Conservation (phyloP, 2,329 filamentous ascomycete genomes). For the Zasmidium angulare region DNA sequence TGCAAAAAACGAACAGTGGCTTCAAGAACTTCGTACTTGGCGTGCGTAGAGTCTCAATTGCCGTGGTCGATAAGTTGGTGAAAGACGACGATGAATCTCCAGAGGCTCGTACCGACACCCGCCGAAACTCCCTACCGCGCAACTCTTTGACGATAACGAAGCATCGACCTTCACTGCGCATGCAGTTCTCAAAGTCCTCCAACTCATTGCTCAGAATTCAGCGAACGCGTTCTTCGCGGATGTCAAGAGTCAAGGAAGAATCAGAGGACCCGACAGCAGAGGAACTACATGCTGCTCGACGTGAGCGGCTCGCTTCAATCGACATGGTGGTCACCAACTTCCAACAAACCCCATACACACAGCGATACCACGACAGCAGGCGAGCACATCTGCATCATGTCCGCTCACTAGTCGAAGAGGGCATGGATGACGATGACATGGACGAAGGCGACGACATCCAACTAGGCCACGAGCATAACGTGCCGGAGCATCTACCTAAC, state of each 20-base stretch:
- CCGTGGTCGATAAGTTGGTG: not conserved
- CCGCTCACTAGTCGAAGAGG: conserved; percentile 26
- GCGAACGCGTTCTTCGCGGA: not conserved
- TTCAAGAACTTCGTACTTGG: not conserved
- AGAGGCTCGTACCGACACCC: not conserved
- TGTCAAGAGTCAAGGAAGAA: not conserved
- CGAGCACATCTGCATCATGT: conserved; percentile 27
- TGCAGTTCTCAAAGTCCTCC: not conserved
- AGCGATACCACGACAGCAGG: conserved; percentile 31
- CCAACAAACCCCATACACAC: conserved; percentile 32
- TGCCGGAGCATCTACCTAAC: conserved; percentile 45
- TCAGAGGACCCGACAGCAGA: not conserved
- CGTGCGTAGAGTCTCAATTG: not conserved
- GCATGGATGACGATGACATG: conserved; percentile 24
- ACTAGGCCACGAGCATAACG: conserved; percentile 35
- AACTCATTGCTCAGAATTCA: not conserved
- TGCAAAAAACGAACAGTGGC: not conserved
- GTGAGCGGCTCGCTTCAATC: not conserved
- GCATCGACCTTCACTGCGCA: not conserved
- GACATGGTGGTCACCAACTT: conserved; percentile 31
- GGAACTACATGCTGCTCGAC: not conserved
- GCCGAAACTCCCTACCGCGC: not conserved
- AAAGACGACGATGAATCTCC: not conserved
- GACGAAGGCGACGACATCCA: conserved; percentile 22
- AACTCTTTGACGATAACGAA: not conserved